Conservation (phyloP, 805 yeast genomes). For the Cyberlindnera euphorbiae region DNA sequence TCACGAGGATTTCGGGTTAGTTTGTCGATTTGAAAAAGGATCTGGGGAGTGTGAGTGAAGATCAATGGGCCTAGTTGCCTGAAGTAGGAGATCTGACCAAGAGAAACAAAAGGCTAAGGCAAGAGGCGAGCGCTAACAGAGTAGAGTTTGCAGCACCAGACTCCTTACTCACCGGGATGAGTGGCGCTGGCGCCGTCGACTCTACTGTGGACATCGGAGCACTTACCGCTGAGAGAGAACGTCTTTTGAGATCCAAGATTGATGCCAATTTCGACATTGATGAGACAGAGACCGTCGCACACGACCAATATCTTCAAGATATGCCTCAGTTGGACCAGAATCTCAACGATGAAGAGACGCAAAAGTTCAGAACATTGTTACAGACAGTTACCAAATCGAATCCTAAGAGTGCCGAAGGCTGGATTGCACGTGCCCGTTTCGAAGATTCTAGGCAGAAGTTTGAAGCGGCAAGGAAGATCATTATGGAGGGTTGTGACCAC, state of each 20-base stretch:
- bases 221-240: constrained; percentile 60
- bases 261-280: constrained; percentile 32
- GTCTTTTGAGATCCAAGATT: constrained; percentile 49
- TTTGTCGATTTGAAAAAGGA: constrained; percentile 67
- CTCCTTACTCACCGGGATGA: constrained; percentile 41
- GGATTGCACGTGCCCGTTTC: constrained; percentile 82
- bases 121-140: constrained; percentile 55
- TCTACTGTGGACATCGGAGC: constrained; percentile 40
- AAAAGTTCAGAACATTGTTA: constrained; percentile 54
- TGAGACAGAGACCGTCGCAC: constrained; percentile 13
- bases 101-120: constrained; percentile 66
- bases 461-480: constrained; percentile 51
- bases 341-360: constrained; percentile 45
- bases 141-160: constrained; percentile 86
- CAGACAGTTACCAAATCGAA: constrained; percentile 66
- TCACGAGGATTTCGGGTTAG: constrained; percentile 39
- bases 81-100: constrained; percentile 86
- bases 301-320: constrained; percentile 36
- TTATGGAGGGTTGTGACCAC: constrained; percentile 68
- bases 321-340: constrained; percentile 19
- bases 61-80: constrained; percentile 79
- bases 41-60: constrained; percentile 51
- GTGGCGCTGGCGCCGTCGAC: constrained; percentile 26
- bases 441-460: constrained; percentile 62
- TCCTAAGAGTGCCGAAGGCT: constrained; percentile 69